Evolutionary conservation across 805 yeast genomes (phyloP).

Genomic region (Candida khao-thaluensis): DNA sequence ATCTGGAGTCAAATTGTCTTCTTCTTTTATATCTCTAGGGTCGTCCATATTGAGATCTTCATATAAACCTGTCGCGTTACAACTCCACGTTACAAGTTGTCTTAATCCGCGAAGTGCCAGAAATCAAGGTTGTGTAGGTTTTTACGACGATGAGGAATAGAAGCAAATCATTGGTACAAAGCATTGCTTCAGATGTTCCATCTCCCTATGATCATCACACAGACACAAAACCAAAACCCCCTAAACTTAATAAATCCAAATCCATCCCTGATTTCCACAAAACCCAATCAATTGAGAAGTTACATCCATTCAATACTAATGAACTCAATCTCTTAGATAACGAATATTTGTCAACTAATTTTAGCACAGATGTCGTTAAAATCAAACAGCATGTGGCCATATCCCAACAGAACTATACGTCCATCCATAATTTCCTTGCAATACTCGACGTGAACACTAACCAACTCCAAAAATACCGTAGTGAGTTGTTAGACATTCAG

Average conservation of each 20-base stretch:
- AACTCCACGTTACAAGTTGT: no score
- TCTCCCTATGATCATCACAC: constrained; percentile 5
- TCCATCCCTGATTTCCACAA: constrained; percentile 11
- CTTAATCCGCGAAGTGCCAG: no score
- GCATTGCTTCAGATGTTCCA: constrained; percentile 57
- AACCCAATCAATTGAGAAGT: background rate
- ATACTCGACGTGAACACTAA: constrained; percentile 3
- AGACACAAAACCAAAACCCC: constrained; percentile 1
- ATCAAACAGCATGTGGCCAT: constrained; percentile 1
- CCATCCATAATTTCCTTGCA: constrained; percentile 1
- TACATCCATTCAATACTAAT: constrained; percentile 17
- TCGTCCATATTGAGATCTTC: no score
- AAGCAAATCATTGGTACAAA: constrained; percentile 61
- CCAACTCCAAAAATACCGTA: constrained; percentile 13
- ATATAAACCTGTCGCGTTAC: no score
- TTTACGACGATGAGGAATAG: constrained; percentile 51
- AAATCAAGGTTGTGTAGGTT: no score
- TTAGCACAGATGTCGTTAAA: background rate
- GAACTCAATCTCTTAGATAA: constrained; percentile 8
- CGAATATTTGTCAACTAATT: constrained; percentile 1
- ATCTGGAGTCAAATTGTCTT: constrained; percentile 36
- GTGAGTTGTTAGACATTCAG: constrained; percentile 28
- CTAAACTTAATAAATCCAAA: constrained; percentile 12
- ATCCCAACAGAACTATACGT: background rate
- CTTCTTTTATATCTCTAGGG: constrained; percentile 30